Evolutionary conservation across 176 grass and related monocot species (phyloP).

Genomic region (Carex pumila): DNA sequence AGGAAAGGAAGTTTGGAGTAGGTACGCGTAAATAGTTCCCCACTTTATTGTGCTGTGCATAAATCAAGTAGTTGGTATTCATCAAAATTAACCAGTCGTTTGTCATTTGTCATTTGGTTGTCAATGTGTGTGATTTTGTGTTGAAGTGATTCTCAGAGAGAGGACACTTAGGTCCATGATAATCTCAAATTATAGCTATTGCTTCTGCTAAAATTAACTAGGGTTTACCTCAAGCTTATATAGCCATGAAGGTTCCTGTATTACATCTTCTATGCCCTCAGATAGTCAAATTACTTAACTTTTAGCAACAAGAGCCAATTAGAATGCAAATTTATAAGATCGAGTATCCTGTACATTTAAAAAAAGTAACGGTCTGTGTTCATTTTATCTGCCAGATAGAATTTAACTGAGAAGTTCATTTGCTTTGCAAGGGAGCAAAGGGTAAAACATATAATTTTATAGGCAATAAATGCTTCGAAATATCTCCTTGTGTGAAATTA

Average conservation of each 20-base stretch:
- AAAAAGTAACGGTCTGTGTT: too few relatives aligned
- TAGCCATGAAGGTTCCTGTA: neutral
- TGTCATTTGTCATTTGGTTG: too few relatives aligned
- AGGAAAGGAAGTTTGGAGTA: constrained; percentile 18
- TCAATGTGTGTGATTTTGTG: neutral
- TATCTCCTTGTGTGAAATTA: too few relatives aligned
- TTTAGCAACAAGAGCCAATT: neutral
- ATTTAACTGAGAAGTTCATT: too few relatives aligned
- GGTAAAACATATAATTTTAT: too few relatives aligned
- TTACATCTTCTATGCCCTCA: neutral
- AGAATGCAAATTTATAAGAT: neutral
- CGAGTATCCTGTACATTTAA: too few relatives aligned
- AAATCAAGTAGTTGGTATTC: neutral
- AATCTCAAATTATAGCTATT: neutral
- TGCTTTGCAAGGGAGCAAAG: too few relatives aligned
- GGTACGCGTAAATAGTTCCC: neutral
- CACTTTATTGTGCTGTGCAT: neutral
- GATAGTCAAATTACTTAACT: neutral
- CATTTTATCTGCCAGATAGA: too few relatives aligned
- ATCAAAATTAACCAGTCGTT: neutral
- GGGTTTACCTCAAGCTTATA: neutral
- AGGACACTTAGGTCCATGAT: neutral
- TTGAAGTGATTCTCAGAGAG: neutral
- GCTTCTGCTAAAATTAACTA: neutral
- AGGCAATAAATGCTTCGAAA: too few relatives aligned